Evolutionary conservation across 2,329 filamentous ascomycete genomes (phyloP).

Genomic region (Exophiala oligosperma): DNA sequence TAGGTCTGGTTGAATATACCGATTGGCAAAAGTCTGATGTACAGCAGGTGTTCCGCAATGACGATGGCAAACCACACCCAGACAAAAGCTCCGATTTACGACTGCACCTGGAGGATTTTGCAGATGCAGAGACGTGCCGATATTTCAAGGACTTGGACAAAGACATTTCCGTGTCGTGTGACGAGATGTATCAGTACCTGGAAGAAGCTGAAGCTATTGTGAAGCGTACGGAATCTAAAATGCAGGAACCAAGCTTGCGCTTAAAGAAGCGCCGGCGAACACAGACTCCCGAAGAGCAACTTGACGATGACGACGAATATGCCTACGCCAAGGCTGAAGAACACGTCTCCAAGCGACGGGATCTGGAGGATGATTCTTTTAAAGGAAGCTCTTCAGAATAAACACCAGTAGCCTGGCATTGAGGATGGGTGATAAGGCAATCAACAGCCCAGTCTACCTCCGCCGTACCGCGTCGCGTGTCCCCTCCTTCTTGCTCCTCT

Average conservation of each 20-base stretch:
- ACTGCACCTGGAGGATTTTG: conserved; percentile 30
- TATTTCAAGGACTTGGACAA: conserved; percentile 13
- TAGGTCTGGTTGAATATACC: conserved; percentile 13
- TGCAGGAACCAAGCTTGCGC: conserved; percentile 1
- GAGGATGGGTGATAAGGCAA: too few relatives aligned
- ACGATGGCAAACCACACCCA: conserved; percentile 24
- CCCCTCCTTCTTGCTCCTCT: too few relatives aligned
- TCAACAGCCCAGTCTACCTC: too few relatives aligned
- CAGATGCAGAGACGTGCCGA: conserved; percentile 24
- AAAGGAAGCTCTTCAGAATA: conserved; percentile 13
- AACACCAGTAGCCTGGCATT: too few relatives aligned
- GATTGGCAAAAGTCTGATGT: conserved; percentile 6
- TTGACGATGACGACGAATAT: conserved; percentile 12
- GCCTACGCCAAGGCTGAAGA: conserved; percentile 14
- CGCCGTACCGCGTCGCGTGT: too few relatives aligned
- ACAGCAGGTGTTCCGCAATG: conserved; percentile 32
- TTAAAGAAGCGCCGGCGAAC: conserved; percentile 18
- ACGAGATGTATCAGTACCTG: conserved; percentile 19
- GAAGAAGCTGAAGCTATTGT: conserved; percentile 16
- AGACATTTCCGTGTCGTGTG: conserved; percentile 19
- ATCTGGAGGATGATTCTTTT: conserved; percentile 13
- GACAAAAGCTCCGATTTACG: conserved; percentile 26
- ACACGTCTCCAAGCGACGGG: conserved; percentile 11
- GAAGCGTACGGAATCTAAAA: neutral
- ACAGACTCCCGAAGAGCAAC: conserved; percentile 17